phyloP scores from a whole-genome alignment of 805 yeast genomes.

The Maudiozyma barnettii region DNA sequence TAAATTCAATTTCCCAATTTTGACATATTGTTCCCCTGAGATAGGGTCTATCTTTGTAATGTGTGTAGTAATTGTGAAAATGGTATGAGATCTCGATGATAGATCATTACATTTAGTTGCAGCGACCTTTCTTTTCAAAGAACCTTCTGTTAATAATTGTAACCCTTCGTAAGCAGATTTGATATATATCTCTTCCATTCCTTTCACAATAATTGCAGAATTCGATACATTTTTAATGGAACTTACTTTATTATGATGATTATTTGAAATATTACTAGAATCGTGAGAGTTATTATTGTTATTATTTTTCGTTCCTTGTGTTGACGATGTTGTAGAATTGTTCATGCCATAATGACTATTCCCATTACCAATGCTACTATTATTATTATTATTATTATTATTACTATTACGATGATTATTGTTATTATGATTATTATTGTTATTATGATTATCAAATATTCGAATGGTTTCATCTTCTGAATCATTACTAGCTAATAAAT shows the following conservation, averaged over 20 bases:
- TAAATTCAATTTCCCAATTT: slow-evolving; percentile 61
- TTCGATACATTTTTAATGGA: neutral
- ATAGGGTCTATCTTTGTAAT: slow-evolving; percentile 41
- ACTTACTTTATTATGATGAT: neutral
- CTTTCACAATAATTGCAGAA: slow-evolving; percentile 41
- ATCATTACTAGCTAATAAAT: slow-evolving; percentile 39
- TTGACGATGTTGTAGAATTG: neutral
- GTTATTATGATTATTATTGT: neutral
- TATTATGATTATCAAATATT: slow-evolving; percentile 39
- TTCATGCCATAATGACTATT: neutral
- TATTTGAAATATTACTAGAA: slow-evolving; percentile 1
- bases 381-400: neutral
- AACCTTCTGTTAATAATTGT: slow-evolving; percentile 44
- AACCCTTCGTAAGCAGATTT: slow-evolving; percentile 44
- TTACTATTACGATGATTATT: neutral
- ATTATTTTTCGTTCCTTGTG: slow-evolving; percentile 17
- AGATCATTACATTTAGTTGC: slow-evolving; percentile 68
- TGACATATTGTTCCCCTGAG: slow-evolving; percentile 41
- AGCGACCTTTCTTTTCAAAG: slow-evolving; percentile 59
- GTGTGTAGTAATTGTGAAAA: slow-evolving; percentile 58
- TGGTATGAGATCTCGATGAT: slow-evolving; percentile 73
- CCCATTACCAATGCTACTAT: neutral
- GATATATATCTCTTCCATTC: slow-evolving; percentile 46
- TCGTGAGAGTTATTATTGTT: neutral
- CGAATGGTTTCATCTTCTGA: slow-evolving; percentile 36